Evolutionary conservation across 805 yeast species (phyloP).

Genomic region (Wickerhamiella galacta): DNA sequence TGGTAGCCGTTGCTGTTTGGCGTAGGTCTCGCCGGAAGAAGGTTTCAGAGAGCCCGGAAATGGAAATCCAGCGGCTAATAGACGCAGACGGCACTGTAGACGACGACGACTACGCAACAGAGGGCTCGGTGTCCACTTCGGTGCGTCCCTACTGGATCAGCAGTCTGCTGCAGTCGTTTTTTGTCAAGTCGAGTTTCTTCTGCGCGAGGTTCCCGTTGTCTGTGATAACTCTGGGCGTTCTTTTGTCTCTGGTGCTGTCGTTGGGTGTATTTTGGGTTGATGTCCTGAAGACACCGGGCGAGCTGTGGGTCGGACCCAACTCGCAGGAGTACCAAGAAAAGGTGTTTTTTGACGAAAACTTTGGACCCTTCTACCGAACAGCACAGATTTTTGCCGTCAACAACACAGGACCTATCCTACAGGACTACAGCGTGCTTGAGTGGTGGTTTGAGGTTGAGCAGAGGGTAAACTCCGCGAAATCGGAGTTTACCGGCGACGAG

Average conservation of each 20-base stretch:
- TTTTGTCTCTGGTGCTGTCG: constrained; percentile 31
- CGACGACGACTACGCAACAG: constrained; percentile 16
- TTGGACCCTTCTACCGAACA: constrained; percentile 84
- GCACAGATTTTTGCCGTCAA: constrained; percentile 68
- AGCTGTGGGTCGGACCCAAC: constrained; percentile 74
- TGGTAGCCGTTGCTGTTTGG: constrained; percentile 4
- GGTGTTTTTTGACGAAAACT: constrained; percentile 51
- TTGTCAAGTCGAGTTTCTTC: constrained; percentile 35
- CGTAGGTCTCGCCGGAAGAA: constrained; percentile 3
- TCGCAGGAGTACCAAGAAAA: constrained; percentile 57
- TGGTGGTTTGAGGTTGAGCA: constrained; percentile 86
- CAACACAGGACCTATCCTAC: constrained; percentile 50
- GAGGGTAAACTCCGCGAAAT: constrained; percentile 27
- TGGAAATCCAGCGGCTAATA: constrained; percentile 21
- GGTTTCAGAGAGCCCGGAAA: neutral
- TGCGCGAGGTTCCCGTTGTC: constrained; percentile 48
- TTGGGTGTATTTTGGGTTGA: constrained; percentile 35
- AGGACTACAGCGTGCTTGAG: constrained; percentile 41
- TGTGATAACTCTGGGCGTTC: constrained; percentile 29
- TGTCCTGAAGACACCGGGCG: constrained; percentile 65
- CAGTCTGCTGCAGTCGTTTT: constrained; percentile 29
- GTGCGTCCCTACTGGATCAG: constrained; percentile 31
- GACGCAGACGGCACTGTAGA: constrained; percentile 26
- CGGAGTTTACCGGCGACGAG: constrained; percentile 16
- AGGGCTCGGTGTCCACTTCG: constrained; percentile 8